Evolutionary conservation across 1,284 basidiomycete genomes (phyloP), one percentile per base, ranked within the genome.

Genomic region (Cryptococcus jaspeensis): DNA sequence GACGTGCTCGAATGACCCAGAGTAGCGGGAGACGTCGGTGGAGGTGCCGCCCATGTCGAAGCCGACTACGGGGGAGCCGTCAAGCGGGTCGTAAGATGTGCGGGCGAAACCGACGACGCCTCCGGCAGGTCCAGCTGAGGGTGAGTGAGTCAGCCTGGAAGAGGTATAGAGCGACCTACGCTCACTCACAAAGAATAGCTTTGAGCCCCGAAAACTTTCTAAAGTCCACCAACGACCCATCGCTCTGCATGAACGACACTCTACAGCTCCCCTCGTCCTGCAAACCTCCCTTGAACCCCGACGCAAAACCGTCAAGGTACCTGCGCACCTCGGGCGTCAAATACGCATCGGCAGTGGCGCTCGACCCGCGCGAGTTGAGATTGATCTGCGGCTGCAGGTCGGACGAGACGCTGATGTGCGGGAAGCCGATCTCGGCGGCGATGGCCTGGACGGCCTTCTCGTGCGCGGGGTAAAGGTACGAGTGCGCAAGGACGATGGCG

Each of bases 21-120:
- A 67, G 50, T 57, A 72, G 39, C 70, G 46, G 4, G 89, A 91
- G 0, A 96, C 91, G 49, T 70, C 68, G 0, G 91, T 94, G 0
- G 87, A 89, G 0, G 56, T 57, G 9, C 61, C 59, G 22, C 92
- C 92, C 69, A 72, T 71, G 53, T 71, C 58, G 86, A 87, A 66
- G 1, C 64, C 74, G 28, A 76, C 72, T 12, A 76, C 61, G 1
- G 74, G 66, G 13, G 63, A 63, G 13, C 71, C 71, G 12, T 56
- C 56, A 28, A 69, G 53, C 1, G 47, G 63, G 47, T 75, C 74
- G 58, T 70, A 75, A 45, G 67, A 70, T 1, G 73, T 76, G 44
- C 67, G 60, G 8, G 72, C 69, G 53, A 78, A 81, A 1, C 81
- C 81, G 13, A 82, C 80, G 1, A 83, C 81, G n/a, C 81, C 81